Evolutionary conservation across 352 stramenopile genomes (phyloP).

Genomic region (Peronosclerospora sorghi): DNA sequence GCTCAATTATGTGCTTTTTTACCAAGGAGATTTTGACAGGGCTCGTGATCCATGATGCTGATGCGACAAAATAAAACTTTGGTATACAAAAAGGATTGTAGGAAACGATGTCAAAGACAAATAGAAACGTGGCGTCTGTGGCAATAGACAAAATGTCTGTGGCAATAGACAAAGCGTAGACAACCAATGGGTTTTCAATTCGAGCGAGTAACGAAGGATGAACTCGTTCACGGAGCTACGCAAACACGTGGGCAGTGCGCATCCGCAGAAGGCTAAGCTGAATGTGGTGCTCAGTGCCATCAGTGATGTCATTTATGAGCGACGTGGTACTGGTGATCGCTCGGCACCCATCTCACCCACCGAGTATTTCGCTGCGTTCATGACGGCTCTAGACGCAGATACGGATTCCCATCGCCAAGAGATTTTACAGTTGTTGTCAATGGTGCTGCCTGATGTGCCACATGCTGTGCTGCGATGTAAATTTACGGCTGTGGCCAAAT

Average conservation of each 20-base stretch:
- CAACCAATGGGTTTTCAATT: too few relatives aligned
- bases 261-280: conserved; percentile 74
- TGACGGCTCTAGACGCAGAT: conserved; percentile 74
- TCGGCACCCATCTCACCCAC: conserved; percentile 46
- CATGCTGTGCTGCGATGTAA: conserved; percentile 72
- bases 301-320: conserved; percentile 76
- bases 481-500: conserved; percentile 61
- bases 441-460: conserved; percentile 60
- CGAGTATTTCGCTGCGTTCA: conserved; percentile 82
- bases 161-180: too few relatives aligned
- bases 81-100: too few relatives aligned
- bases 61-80: too few relatives aligned
- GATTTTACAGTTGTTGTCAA: conserved; percentile 61
- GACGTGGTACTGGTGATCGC: conserved; percentile 22
- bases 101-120: too few relatives aligned
- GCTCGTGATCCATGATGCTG: too few relatives aligned
- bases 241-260: conserved; percentile 58
- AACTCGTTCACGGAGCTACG: conserved; percentile 72
- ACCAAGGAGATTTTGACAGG: too few relatives aligned
- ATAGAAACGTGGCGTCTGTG: too few relatives aligned
- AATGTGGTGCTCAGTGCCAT: conserved; percentile 79
- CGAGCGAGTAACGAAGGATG: too few relatives aligned
- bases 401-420: conserved; percentile 66
- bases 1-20: too few relatives aligned
- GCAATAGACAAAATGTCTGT: too few relatives aligned